Conservation (phyloP, 108 stramenopile species). For the Cylindrotheca closterium region DNA sequence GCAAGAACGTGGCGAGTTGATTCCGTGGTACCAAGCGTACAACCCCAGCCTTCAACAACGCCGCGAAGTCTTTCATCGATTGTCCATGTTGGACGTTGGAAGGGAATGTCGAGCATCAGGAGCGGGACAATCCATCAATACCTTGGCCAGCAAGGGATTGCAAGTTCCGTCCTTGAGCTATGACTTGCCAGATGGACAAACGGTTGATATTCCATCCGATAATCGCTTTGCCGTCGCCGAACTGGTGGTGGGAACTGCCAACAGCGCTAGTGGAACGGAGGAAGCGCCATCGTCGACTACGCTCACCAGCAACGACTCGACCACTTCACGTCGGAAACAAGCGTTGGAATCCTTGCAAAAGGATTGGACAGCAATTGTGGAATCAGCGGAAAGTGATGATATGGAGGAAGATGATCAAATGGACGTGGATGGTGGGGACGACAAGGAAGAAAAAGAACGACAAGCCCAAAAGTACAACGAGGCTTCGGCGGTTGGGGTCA, state of each 20-base stretch:
- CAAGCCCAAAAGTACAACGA: slow-evolving; percentile 40
- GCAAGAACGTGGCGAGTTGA: slow-evolving; percentile 33
- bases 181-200: slow-evolving; percentile 72
- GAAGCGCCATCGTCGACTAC: slow-evolving; percentile 7
- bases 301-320: slow-evolving; percentile 10
- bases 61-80: slow-evolving; percentile 51
- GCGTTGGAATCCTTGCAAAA: slow-evolving; percentile 34
- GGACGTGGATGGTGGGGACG: slow-evolving; percentile 1
- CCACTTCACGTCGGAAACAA: slow-evolving; percentile 37
- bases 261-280: too few relatives aligned
- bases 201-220: slow-evolving; percentile 62
- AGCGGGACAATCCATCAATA: slow-evolving; percentile 67
- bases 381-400: slow-evolving; percentile 20
- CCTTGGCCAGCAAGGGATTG: slow-evolving; percentile 42
- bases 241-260: slow-evolving; percentile 29
- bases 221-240: slow-evolving; percentile 70
- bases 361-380: slow-evolving; percentile 13
- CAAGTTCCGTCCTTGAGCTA: slow-evolving; percentile 58
- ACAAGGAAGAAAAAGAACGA: slow-evolving; percentile 14
- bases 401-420: neutral
- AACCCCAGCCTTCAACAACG: slow-evolving; percentile 21
- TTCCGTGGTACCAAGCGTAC: slow-evolving; percentile 76
- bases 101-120: slow-evolving; percentile 70
- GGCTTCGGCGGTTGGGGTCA: slow-evolving; percentile 48
- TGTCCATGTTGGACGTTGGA: slow-evolving; percentile 61